Evolutionary conservation across 306 rosid genomes (phyloP), one percentile per base, ranked within the genome.

Genomic region (Mimosa bimucronata): DNA sequence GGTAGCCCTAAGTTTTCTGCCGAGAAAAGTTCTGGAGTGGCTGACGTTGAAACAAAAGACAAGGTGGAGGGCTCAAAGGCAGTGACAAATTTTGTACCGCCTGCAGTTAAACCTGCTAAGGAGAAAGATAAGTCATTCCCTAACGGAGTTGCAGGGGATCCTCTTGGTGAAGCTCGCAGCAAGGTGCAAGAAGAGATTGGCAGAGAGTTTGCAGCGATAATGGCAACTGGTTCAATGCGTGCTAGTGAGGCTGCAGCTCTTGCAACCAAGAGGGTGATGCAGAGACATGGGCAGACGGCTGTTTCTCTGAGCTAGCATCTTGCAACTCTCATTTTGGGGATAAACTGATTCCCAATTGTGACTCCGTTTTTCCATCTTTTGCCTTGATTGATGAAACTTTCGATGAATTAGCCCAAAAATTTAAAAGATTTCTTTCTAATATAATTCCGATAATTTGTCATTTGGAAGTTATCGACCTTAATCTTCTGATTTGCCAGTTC

Each of bases 211-310:
- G 92, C 91, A 8, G 90, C 97, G 6, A 86, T 93, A 52, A 96
- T 93, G 99, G 97, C 93, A 5, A 87, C 91, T 0, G 98, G 98
- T 40, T 89, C 99, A 16, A 65, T 93, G 86, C 97, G 97, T 5
- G 99, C 98, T 1, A 93, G 99, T 18, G 98, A 96, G 81, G 99
- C 99, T 25, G 99, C 99, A 12, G 91, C 97, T 1, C 89, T 96
- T 44, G 99, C 99, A 16, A 93, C 99, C 0, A 93, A 68, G 71
- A 87, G 92, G 85, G 99, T 96, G 40, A 96, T 96, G 99, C 89
- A 91, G 73, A 90, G 88, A 88, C 88, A 93, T 18, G 97, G 97
- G 3, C 89, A 84, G 4, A 73, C 84, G 14, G 82, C 89, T 2
- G 45, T 86, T 67, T 84, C 98, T 12, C 93, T 88, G 80, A 77